Conservation (phyloP, 148 eudicot genomes). For the Cornus florida region DNA sequence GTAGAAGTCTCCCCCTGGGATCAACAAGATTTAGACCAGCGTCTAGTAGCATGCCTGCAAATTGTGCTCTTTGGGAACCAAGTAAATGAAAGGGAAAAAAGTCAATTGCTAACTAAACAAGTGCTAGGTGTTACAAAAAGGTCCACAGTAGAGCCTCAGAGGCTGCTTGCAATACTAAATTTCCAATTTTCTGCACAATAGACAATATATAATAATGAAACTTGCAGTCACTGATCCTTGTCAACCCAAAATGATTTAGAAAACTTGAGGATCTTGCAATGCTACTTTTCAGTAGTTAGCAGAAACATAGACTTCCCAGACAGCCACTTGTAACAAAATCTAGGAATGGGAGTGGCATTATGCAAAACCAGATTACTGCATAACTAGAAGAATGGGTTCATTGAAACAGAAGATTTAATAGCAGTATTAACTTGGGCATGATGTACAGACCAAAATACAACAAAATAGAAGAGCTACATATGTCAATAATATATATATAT, state of each 20-base stretch:
- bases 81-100: conserved; percentile 9
- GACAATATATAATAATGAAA: background rate
- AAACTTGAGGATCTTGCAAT: background rate
- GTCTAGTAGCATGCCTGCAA: conserved; percentile 79
- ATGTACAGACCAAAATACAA: background rate
- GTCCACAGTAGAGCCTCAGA: background rate
- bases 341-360: background rate
- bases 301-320: background rate
- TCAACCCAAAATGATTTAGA: background rate
- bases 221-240: background rate
- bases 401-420: background rate
- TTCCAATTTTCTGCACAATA: background rate
- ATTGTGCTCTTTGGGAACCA: conserved; percentile 58
- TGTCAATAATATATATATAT: too few species aligned
- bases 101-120: background rate
- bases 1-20: conserved; percentile 89
- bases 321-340: background rate
- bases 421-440: background rate
- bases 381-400: background rate
- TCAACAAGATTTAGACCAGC: conserved; percentile 83
- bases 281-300: background rate
- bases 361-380: background rate
- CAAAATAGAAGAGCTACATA: background rate
- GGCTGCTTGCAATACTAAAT: background rate
- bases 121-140: background rate